phyloP scores from a whole-genome alignment of 2,329 filamentous ascomycete species.

The Dendrostoma leiphaemia region DNA sequence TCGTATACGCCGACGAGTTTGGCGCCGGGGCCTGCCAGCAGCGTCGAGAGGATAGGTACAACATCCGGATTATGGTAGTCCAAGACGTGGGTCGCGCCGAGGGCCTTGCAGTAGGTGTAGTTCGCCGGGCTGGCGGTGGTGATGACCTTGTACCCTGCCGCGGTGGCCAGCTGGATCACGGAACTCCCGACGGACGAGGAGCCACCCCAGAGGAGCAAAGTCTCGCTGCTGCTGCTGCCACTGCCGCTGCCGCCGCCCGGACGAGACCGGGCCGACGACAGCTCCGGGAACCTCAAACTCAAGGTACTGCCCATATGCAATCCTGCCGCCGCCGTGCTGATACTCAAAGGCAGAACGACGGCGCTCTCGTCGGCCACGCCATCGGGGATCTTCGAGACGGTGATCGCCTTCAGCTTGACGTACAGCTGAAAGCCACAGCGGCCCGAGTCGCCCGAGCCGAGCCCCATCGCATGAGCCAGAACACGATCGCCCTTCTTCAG shows the following conservation, averaged over 20 bases:
- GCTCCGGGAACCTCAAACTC: slow-evolving; percentile 21
- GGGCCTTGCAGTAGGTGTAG: slow-evolving; percentile 10
- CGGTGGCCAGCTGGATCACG: slow-evolving; percentile 37
- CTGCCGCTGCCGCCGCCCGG: neutral
- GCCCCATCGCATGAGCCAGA: slow-evolving; percentile 23
- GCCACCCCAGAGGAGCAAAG: slow-evolving; percentile 47
- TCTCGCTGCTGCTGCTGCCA: neutral
- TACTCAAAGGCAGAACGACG: slow-evolving; percentile 25
- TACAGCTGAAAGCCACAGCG: slow-evolving; percentile 28
- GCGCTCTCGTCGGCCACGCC: slow-evolving; percentile 25
- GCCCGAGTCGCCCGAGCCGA: slow-evolving; percentile 18
- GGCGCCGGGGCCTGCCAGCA: neutral
- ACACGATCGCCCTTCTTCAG: slow-evolving; percentile 34
- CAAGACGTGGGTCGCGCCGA: slow-evolving; percentile 8
- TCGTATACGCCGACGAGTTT: slow-evolving; percentile 14
- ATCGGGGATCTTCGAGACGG: slow-evolving; percentile 23
- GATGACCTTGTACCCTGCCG: slow-evolving; percentile 17
- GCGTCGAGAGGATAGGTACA: slow-evolving; percentile 11
- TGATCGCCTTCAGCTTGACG: slow-evolving; percentile 18
- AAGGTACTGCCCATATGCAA: slow-evolving; percentile 24
- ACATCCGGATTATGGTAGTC: slow-evolving; percentile 24
- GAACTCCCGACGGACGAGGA: slow-evolving; percentile 41
- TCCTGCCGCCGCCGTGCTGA: slow-evolving; percentile 26
- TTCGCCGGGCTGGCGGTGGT: slow-evolving; percentile 12
- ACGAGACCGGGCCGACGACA: neutral